Evolutionary conservation across 129 eudicot genomes (phyloP), one percentile per base, ranked within the genome.

Genomic region (Tagetes patula): DNA sequence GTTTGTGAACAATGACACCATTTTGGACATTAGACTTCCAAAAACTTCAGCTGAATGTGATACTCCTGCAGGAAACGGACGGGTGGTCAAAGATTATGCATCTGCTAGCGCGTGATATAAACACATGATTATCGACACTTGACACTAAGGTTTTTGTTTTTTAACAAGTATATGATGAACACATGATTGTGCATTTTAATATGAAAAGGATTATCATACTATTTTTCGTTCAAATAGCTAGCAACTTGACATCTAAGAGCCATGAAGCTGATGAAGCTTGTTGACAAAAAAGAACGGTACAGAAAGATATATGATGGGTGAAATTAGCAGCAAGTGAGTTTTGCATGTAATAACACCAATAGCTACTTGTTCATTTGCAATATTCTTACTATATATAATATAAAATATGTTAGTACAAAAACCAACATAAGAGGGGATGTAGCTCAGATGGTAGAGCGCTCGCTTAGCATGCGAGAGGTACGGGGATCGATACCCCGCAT

Each of bases 381-480:
- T 20, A 20, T 20, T 20, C 27, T 20, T 20, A 20, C 27, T 20
- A 20, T 20, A 20, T 20, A 20, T 20, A 20, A 20, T 20, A 20
- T 20, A 20, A 20, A 20, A 20, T 20, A 20, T 20, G 27, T 20
- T 20, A 20, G 27, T 20, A 20, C 27, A 20, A 30, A 2, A 0
- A 3, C 0, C 1, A 8, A 6, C 3, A 1, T 2, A 59, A 73
- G 34, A 32, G 88, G 88, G 85, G 89, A 82, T 80, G 87, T 88
- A 78, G 86, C 90, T 85, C 86, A 82, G 84, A 80, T 88, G 83
- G 86, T 82, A 82, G 86, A 82, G 85, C 89, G 84, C 89, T 85
- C 86, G 89, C 86, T 85, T 85, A 85, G 89, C 89, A 86, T 86
- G 90, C 85, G 87, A 86, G 90, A 86, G 90, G 87, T 77, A 86